These are phyloP conservation scores for Thermothielavioides terrestris DNA, from an alignment of 495 filamentous ascomycete genomes.

Conservation along the genomic window DNA sequence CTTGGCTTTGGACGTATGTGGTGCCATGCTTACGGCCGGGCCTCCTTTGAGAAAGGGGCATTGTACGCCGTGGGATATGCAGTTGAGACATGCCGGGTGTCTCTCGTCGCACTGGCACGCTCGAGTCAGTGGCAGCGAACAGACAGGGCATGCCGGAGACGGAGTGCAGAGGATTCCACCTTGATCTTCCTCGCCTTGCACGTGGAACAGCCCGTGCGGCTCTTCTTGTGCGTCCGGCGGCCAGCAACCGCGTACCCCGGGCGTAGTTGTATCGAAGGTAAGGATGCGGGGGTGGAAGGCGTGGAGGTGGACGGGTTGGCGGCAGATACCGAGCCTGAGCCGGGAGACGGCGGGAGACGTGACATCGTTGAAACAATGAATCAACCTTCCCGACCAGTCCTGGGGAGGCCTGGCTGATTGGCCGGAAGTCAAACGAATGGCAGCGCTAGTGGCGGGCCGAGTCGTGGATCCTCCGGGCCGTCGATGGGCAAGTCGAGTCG, in stretches of 20 bases:
- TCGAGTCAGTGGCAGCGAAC: background rate
- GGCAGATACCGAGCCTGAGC: background rate
- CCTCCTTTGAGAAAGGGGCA: slow-evolving; percentile 28
- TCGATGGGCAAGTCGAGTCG: background rate
- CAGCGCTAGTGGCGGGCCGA: background rate
- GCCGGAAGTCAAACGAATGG: background rate
- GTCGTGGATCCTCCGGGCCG: background rate
- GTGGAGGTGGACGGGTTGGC: background rate
- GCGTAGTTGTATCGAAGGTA: slow-evolving; percentile 1
- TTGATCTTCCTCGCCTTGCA: slow-evolving; percentile 39
- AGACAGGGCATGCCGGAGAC: no score
- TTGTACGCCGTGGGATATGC: slow-evolving; percentile 31
- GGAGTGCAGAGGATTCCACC: slow-evolving; percentile 11
- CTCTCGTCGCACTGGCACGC: slow-evolving; percentile 32
- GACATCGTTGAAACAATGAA: slow-evolving; percentile 3
- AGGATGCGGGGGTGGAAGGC: background rate
- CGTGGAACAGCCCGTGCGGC: slow-evolving; percentile 31
- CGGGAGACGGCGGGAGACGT: background rate
- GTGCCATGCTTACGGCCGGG: background rate
- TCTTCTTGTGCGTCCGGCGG: slow-evolving; percentile 30
- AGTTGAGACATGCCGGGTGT: slow-evolving; percentile 37
- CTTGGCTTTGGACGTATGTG: background rate
- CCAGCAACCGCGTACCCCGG: slow-evolving; percentile 1
- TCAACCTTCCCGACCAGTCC: background rate
- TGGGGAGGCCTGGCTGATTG: background rate